These are phyloP conservation scores for Wilhelminamyces savonicus DNA, from an alignment of 805 yeast genomes.

Conservation along the genomic window DNA sequence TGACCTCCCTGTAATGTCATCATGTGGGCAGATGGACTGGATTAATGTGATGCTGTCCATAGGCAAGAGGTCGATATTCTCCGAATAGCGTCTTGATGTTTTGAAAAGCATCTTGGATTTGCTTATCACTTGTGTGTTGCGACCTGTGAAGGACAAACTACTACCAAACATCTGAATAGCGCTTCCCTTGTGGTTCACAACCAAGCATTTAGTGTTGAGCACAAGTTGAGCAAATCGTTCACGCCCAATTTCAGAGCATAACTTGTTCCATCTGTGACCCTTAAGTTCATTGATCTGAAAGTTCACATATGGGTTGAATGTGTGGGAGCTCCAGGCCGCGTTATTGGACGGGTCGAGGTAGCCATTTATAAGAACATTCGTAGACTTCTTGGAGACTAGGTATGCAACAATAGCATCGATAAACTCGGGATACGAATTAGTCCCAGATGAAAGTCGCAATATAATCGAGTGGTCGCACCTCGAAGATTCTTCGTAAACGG, in stretches of 20 bases:
- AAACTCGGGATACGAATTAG: constrained; percentile 20
- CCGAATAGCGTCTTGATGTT: too few relatives aligned
- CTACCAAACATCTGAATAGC: constrained; percentile 21
- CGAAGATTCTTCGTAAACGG: background rate
- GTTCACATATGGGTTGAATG: constrained; percentile 24
- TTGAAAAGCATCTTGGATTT: constrained; percentile 18
- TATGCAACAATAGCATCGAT: constrained; percentile 36
- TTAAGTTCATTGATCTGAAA: constrained; percentile 37
- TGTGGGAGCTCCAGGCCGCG: constrained; percentile 20
- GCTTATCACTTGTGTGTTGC: constrained; percentile 2
- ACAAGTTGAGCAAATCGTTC: constrained; percentile 33
- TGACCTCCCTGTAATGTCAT: constrained; percentile 6
- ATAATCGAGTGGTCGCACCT: too few relatives aligned
- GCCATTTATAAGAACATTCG: constrained; percentile 39
- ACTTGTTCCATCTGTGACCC: constrained; percentile 35
- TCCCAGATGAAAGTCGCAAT: too few relatives aligned
- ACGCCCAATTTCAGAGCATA: constrained; percentile 36
- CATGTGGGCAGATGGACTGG: too few relatives aligned
- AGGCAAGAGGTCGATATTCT: too few relatives aligned
- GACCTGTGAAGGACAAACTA: constrained; percentile 1
- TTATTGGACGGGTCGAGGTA: constrained; percentile 30
- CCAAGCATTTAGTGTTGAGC: constrained; percentile 26
- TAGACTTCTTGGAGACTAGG: constrained; percentile 18
- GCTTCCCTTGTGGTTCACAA: constrained; percentile 7
- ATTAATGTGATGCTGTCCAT: too few relatives aligned